Conservation (phyloP, 345 rosid genomes). For the Euphorbia tirucalli region DNA sequence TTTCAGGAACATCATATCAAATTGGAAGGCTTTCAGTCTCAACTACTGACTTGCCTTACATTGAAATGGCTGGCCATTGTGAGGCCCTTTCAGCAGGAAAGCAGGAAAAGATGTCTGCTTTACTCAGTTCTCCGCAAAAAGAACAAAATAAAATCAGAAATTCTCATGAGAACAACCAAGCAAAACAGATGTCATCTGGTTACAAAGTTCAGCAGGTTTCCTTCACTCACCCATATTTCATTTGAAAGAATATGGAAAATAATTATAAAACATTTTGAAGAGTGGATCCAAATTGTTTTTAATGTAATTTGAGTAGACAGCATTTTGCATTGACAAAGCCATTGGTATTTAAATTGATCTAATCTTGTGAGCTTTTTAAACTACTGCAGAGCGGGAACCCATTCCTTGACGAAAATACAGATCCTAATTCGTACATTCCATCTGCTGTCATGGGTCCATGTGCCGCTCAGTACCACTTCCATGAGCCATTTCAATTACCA, state of each 20-base stretch:
- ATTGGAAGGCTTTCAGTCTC: conserved; percentile 58
- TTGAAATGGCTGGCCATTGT: conserved; percentile 70
- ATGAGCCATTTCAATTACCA: conserved; percentile 49
- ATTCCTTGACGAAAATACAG: conserved; percentile 33
- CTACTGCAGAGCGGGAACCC: conserved; percentile 52
- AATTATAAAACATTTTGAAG: too few relatives aligned
- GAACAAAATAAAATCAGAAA: too few relatives aligned
- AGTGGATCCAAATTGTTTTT: too few relatives aligned
- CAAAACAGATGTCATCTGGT: conserved; percentile 25
- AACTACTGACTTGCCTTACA: conserved; percentile 54
- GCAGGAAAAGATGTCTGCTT: conserved; percentile 59
- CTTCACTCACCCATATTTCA: not conserved
- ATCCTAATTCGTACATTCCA: conserved; percentile 20
- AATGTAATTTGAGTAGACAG: too few relatives aligned
- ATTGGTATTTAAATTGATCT: not conserved
- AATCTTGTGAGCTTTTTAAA: conserved; percentile 4
- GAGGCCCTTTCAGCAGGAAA: conserved; percentile 66
- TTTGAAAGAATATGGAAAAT: not conserved
- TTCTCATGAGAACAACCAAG: conserved; percentile 9
- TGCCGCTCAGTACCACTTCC: conserved; percentile 44
- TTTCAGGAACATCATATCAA: conserved; percentile 52
- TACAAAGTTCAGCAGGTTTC: conserved; percentile 14
- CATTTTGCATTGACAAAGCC: too few relatives aligned
- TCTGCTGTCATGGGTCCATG: conserved; percentile 25
- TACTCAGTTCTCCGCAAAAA: conserved; percentile 43